Base-by-base conservation (phyloP, 345 rosid genomes). In the Pugionium cornutum region DNA sequence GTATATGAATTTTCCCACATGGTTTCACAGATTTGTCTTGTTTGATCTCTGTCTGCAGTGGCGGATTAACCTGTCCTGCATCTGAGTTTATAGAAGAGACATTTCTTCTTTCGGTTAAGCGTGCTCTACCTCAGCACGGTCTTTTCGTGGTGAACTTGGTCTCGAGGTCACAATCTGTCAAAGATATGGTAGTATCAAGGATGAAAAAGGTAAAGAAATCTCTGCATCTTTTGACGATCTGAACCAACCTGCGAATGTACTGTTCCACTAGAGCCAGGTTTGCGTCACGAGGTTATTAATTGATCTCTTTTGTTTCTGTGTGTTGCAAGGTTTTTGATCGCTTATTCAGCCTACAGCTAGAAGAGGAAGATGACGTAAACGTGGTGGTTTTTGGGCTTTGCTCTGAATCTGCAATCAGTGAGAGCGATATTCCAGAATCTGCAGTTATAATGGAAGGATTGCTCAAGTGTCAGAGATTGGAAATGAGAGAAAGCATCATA, bases 21-120 rank as follows among this genome's bases (percentile, higher is more conserved):
- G 42, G 53, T 52, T 31, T 31, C 47, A 2, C 3, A 55, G 55
- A 9, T 35, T 8, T 29, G 10, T 25, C 9, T 36, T 11, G 41
- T 58, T 10, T 37, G 37, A 53, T 28, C 10, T 73, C 6, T 73
- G 47, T 64, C 42, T 41, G 75, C 78, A 92, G 98, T 72, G 86
- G 88, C 7, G 98, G 97, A 69, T 79, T 92, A 84, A 79, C 92
- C 25, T 92, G 98, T 44, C 98, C 98, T 69, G 96, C 94, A 67
- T 76, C 94, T 27, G 86, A 79, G 79, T 92, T 92, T 70, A 80
- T 92, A 68, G 97, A 85, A 61, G 94, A 80, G 69, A 58, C 91
- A 40, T 92, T 92, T 75, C 89, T 92, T 73, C 67, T 46, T 39
- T 83, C 78, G 27, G 92, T 80, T 53, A 84, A 80, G 72, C 79